phyloP scores from a whole-genome alignment of 192 early-diverging fungal genomes.

The Coemansia erecta region DNA sequence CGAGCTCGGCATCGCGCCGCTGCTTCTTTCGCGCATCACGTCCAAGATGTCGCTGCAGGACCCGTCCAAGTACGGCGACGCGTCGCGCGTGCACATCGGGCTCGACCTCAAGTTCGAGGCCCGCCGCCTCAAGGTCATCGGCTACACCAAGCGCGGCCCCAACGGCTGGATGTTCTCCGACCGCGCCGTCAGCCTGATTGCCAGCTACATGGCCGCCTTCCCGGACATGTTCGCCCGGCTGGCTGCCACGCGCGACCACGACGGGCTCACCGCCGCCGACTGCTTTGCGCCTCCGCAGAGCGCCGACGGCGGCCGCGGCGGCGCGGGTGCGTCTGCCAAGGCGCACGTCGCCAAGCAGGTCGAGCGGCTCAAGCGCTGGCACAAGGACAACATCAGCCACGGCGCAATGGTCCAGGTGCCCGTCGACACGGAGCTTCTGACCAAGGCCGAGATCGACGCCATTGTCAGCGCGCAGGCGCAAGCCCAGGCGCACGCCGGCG shows the following conservation, averaged over 20 bases:
- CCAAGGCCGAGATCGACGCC: slow-evolving; percentile 21
- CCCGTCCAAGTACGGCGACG: slow-evolving; percentile 56
- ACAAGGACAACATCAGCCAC: slow-evolving; percentile 34
- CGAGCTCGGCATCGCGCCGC: slow-evolving; percentile 58
- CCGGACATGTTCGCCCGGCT: slow-evolving; percentile 58
- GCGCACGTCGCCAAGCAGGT: slow-evolving; percentile 26
- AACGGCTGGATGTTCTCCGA: slow-evolving; percentile 83
- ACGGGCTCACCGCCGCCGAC: slow-evolving; percentile 17
- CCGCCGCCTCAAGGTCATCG: slow-evolving; percentile 81
- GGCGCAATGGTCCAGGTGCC: slow-evolving; percentile 23
- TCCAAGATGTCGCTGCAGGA: slow-evolving; percentile 66
- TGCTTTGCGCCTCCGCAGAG: slow-evolving; percentile 26
- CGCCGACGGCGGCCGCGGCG: background rate
- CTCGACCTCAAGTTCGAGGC: slow-evolving; percentile 90
- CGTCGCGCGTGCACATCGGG: slow-evolving; percentile 69
- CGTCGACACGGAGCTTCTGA: slow-evolving; percentile 39
- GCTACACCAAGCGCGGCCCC: slow-evolving; percentile 77
- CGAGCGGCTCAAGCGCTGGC: slow-evolving; percentile 54
- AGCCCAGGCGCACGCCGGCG: background rate
- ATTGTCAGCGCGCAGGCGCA: slow-evolving; percentile 14
- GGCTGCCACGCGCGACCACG: slow-evolving; percentile 8
- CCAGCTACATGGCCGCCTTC: slow-evolving; percentile 66
- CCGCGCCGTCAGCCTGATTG: slow-evolving; percentile 73
- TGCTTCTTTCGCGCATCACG: slow-evolving; percentile 81
- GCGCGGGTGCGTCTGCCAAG: slow-evolving; percentile 21